Evolutionary conservation across 2,329 filamentous ascomycete species (phyloP).

Genomic region (Capronia americana): DNA sequence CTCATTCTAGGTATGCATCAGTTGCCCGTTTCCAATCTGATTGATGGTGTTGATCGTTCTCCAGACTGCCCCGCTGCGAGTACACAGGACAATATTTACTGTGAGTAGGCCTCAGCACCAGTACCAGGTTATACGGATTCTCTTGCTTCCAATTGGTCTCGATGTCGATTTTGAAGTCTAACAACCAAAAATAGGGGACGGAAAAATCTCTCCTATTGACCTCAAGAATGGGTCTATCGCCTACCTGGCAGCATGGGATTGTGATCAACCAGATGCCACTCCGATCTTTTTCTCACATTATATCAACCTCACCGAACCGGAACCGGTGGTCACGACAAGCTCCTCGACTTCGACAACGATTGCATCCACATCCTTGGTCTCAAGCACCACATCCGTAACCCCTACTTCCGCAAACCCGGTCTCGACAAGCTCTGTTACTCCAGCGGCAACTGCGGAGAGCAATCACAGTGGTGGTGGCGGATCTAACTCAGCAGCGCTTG

Average conservation of each 20-base stretch:
- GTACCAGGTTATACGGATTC: too few relatives aligned
- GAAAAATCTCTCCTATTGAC: not conserved
- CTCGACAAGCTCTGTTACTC: not conserved
- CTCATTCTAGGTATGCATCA: not conserved
- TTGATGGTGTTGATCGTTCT: not conserved
- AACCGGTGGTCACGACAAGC: not conserved
- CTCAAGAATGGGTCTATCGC: constrained; percentile 7
- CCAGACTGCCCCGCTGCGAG: not conserved
- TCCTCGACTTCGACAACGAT: not conserved
- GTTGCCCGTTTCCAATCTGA: not conserved
- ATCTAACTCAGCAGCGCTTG: not conserved
- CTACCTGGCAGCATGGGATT: constrained; percentile 7
- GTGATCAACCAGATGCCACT: not conserved
- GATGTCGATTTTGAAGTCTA: not conserved
- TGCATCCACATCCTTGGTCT: not conserved
- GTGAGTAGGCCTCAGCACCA: not conserved
- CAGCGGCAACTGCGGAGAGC: not conserved
- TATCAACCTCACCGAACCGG: constrained; percentile 5
- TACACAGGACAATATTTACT: not conserved
- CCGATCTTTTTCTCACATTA: constrained; percentile 7
- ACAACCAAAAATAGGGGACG: not conserved
- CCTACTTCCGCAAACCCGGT: not conserved
- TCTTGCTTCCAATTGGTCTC: not conserved
- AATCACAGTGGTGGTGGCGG: not conserved
- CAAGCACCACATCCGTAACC: not conserved